Percentiles rank a stretch among this genome's conserved stretches.
phyloP scores from a whole-genome alignment of 2,329 filamentous ascomycete species.

The Scleromitrula shiraiana region DNA sequence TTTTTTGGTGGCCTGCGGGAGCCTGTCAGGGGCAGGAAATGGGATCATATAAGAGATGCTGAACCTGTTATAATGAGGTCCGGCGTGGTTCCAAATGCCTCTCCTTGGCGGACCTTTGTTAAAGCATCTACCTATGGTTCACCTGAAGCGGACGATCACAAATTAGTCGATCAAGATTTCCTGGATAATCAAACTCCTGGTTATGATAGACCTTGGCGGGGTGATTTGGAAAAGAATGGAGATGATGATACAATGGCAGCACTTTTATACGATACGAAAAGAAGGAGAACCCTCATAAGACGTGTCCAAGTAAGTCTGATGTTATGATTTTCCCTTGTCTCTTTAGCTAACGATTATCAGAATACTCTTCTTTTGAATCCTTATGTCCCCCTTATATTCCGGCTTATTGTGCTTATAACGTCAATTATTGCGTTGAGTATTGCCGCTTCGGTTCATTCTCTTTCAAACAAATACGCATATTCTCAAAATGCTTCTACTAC shows the following conservation, averaged over 20 bases:
- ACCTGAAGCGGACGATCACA: constrained; percentile 19
- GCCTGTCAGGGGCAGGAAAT: constrained; percentile 29
- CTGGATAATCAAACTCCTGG: constrained; percentile 27
- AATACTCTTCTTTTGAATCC: constrained; percentile 34
- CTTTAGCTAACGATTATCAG: constrained; percentile 15
- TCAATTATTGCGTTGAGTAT: constrained; percentile 76
- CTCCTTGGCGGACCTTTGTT: constrained; percentile 27
- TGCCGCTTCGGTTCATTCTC: constrained; percentile 63
- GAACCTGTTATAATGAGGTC: constrained; percentile 30
- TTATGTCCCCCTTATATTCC: constrained; percentile 77
- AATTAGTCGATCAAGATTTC: constrained; percentile 24
- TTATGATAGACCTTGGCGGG: constrained; percentile 30
- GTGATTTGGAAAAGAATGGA: constrained; percentile 23
- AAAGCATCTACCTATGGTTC: constrained; percentile 28
- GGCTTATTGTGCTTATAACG: constrained; percentile 73
- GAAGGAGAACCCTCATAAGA: constrained; percentile 19
- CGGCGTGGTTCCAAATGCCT: constrained; percentile 15
- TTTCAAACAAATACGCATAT: constrained; percentile 33
- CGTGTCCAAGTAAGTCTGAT: constrained; percentile 23
- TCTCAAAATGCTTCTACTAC: constrained; percentile 68
- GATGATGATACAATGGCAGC: constrained; percentile 25
- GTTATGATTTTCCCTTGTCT: neutral
- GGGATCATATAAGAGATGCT: constrained; percentile 29
- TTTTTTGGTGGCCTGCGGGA: constrained; percentile 28
- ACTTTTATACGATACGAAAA: constrained; percentile 25